Percentiles rank a stretch among this genome's conserved stretches.
Evolutionary conservation across 768 basidiomycete genomes (phyloP).

Genomic region (Thelephora aurantiotincta): DNA sequence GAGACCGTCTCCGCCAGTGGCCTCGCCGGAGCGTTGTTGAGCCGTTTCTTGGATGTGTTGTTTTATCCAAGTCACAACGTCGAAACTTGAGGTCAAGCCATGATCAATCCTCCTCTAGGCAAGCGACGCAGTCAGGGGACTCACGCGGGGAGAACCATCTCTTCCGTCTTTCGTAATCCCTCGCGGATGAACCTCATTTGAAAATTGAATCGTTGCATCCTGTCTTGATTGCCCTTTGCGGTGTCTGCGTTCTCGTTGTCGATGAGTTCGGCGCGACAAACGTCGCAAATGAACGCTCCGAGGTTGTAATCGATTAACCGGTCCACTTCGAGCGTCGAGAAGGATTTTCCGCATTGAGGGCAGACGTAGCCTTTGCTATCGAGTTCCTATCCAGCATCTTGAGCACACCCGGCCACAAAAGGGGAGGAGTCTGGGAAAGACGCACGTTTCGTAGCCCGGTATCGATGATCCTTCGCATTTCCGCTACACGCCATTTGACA

Average conservation of each 20-base stretch:
- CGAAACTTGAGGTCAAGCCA: conserved; percentile 37
- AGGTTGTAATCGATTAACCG: conserved; percentile 61
- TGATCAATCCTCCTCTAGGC: neutral
- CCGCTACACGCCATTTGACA: conserved; percentile 92
- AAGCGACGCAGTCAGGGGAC: conserved; percentile 16
- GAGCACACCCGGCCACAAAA: neutral
- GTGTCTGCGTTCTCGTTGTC: conserved; percentile 89
- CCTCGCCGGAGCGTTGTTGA: conserved; percentile 33
- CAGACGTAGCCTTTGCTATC: conserved; percentile 98
- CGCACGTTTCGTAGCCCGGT: conserved; percentile 76
- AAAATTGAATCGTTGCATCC: conserved; percentile 90
- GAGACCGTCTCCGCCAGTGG: conserved; percentile 38
- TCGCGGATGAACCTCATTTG: conserved; percentile 83
- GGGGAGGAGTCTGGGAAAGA: conserved; percentile 5
- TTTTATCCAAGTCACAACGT: conserved; percentile 74
- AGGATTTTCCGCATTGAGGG: conserved; percentile 73
- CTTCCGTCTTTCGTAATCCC: conserved; percentile 79
- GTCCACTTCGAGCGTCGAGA: conserved; percentile 76
- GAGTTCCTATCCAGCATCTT: conserved; percentile 51
- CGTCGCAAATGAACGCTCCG: conserved; percentile 70
- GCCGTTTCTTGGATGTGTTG: conserved; percentile 53
- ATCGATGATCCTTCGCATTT: conserved; percentile 85
- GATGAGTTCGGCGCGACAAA: conserved; percentile 73
- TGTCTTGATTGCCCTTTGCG: conserved; percentile 75
- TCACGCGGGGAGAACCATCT: conserved; percentile 72